These are phyloP conservation scores for Aspergillus homomorphus DNA, from an alignment of 495 filamentous ascomycete genomes.

Conservation along the genomic window DNA sequence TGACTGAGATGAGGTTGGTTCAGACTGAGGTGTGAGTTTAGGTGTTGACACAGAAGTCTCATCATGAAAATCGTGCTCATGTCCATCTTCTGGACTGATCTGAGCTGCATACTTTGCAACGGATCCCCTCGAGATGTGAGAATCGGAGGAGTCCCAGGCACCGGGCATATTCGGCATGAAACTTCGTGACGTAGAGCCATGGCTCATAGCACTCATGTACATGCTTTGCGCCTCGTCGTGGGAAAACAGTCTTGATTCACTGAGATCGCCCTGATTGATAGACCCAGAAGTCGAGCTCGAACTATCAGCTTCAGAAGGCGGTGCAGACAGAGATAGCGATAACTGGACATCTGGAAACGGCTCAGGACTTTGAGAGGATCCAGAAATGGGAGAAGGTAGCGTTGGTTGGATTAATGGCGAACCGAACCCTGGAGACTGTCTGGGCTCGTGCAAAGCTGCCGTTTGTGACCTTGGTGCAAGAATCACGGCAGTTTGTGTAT, in stretches of 20 bases:
- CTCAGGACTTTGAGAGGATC: not conserved
- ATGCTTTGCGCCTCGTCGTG: conserved; percentile 94
- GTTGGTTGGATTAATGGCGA: not conserved
- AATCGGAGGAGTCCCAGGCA: conserved; percentile 51
- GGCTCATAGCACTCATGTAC: conserved; percentile 79
- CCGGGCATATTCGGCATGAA: conserved; percentile 56
- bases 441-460: not conserved
- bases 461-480: conserved; percentile 6
- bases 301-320: conserved; percentile 27
- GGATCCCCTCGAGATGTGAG: conserved; percentile 10
- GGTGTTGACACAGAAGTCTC: conserved; percentile 26
- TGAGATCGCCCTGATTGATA: conserved; percentile 48
- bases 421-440: conserved; percentile 6
- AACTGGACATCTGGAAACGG: not conserved
- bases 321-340: conserved; percentile 13
- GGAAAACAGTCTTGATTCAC: conserved; percentile 76
- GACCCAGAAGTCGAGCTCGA: conserved; percentile 22
- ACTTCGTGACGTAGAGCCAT: conserved; percentile 28
- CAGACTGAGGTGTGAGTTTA: conserved; percentile 25
- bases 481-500: not conserved
- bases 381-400: not conserved
- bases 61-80: conserved; percentile 3
- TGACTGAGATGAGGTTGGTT: conserved; percentile 17
- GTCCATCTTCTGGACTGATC: not conserved
- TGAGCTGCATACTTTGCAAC: not conserved